Evolutionary conservation across 352 stramenopile species (phyloP), one percentile per base, ranked within the genome.

Genomic region (Blastocystis sp.): DNA sequence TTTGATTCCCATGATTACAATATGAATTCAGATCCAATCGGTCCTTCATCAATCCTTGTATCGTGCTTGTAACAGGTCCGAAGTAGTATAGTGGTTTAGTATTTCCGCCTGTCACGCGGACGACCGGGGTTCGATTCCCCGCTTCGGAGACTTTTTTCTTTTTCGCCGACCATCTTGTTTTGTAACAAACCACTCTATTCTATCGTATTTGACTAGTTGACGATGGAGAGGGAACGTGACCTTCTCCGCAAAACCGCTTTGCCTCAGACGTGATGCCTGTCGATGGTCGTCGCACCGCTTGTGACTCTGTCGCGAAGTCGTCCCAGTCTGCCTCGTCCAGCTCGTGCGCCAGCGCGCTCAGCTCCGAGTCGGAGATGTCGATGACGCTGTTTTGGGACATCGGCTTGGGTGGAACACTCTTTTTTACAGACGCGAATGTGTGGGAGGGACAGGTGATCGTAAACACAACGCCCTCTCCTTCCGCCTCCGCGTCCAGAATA

Each of bases 61-160:
- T n/a, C n/a, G n/a, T n/a, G n/a, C n/a, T n/a, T n/a, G n/a, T n/a
- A n/a, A n/a, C n/a, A n/a, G n/a, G n/a, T 72, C 61, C 61, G 61
- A 72, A 72, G 61, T 72, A 72, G 61, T 72, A 72, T 72, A 72
- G 61, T 72, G 61, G 61, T 72, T 72, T n/a, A 72, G 61, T 72
- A 72, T 72, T 72, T 72, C 61, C 61, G 61, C 61, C 61, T 72
- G 61, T 72, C 61, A 72, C 61, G 61, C 61, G 61, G 61, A 72
- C 61, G 61, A 72, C 61, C 61, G 61, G 61, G 61, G 61, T 72
- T 72, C 61, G 61, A 72, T 72, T 72, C 61, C 61, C 61, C 61
- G 61, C 61, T 72, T 72, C 61, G 61, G 61, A 72, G 61, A 27
- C 29, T 57, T 59, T 24, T 72, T 72, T 72, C 40, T 72, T 44